phyloP scores from a whole-genome alignment of 1,139 yeast genomes.

The Sugiyamaella sp. region DNA sequence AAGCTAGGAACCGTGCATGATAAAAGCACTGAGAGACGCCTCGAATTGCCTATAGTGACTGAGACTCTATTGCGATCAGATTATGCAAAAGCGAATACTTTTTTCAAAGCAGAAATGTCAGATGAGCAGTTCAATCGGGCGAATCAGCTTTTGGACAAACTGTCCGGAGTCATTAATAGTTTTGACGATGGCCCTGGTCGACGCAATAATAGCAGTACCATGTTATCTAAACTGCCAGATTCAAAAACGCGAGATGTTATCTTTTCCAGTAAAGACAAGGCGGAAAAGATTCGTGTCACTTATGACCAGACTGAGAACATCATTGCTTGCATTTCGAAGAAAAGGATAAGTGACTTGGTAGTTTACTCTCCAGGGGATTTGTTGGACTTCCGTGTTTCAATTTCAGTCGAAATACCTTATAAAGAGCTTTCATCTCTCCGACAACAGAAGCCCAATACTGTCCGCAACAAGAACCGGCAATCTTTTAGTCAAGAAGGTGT shows the following conservation, averaged over 20 bases:
- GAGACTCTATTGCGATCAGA: conserved; percentile 68
- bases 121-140: conserved; percentile 66
- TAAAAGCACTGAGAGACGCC: conserved; percentile 63
- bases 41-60: conserved; percentile 71
- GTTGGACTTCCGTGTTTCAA: conserved; percentile 74
- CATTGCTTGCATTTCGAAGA: conserved; percentile 69
- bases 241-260: conserved; percentile 31
- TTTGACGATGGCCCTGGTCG: conserved; percentile 12
- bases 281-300: conserved; percentile 44
- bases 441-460: conserved; percentile 44
- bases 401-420: conserved; percentile 72
- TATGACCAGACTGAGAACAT: conserved; percentile 40
- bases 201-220: conserved; percentile 4
- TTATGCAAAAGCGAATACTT: conserved; percentile 56
- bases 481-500: conserved; percentile 39
- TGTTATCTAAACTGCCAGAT: conserved; percentile 19
- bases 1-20: conserved; percentile 80
- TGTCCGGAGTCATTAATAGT: conserved; percentile 29
- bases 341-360: conserved; percentile 68
- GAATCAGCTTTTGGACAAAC: conserved; percentile 57
- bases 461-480: conserved; percentile 54
- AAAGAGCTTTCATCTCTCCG: conserved; percentile 24
- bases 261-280: conserved; percentile 33
- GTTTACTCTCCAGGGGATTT: conserved; percentile 75
- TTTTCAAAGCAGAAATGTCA: conserved; percentile 71